A percentile compares a stretch with the other conserved stretches of the same genome.
Evolutionary conservation across 2,329 filamentous ascomycete species (phyloP).

Genomic region (Zarea fungicola): DNA sequence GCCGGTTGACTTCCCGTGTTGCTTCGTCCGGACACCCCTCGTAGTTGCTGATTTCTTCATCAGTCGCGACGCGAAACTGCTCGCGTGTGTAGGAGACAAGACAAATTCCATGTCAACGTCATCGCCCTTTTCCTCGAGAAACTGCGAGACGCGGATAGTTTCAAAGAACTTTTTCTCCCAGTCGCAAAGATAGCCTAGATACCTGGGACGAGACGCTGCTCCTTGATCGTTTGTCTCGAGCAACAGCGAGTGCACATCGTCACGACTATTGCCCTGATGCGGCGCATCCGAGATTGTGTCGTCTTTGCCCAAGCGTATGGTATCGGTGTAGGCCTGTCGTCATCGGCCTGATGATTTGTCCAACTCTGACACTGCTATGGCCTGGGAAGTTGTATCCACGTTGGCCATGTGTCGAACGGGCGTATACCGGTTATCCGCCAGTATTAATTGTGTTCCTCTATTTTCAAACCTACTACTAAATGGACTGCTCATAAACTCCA

Average conservation of each 20-base stretch:
- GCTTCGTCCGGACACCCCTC: slow-evolving; percentile 15
- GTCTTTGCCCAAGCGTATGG: neutral
- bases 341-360: too few species aligned
- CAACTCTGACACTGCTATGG: too few species aligned
- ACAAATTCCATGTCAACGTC: slow-evolving; percentile 28
- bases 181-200: slow-evolving; percentile 22
- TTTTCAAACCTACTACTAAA: neutral
- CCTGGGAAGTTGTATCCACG: too few species aligned
- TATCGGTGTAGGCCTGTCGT: neutral
- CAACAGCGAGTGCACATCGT: neutral
- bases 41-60: slow-evolving; percentile 15
- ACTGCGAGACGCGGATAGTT: slow-evolving; percentile 22
- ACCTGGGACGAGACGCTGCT: slow-evolving; percentile 12
- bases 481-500: neutral
- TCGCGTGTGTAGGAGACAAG: slow-evolving; percentile 35
- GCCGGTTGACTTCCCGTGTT: slow-evolving; percentile 15
- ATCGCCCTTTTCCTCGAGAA: slow-evolving; percentile 18
- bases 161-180: slow-evolving; percentile 15
- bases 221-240: neutral
- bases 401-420: neutral
- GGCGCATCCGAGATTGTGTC: neutral
- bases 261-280: neutral
- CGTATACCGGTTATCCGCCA: neutral
- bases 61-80: slow-evolving; percentile 30
- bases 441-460: neutral